Percentiles rank a stretch among this genome's conserved stretches.
phyloP scores from a whole-genome alignment of 2,329 filamentous ascomycete genomes.

The Talaromyces sp. region DNA sequence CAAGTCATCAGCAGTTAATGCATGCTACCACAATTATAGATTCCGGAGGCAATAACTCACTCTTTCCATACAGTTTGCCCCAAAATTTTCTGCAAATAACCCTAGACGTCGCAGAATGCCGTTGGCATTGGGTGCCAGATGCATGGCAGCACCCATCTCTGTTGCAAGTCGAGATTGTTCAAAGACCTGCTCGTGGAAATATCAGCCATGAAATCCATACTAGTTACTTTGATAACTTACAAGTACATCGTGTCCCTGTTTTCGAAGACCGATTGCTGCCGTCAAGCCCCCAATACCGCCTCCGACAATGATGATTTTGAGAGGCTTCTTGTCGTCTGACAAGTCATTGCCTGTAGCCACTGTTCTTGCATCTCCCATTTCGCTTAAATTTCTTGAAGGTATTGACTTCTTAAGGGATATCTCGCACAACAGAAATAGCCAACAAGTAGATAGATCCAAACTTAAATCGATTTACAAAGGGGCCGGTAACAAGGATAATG shows the following conservation, averaged over 20 bases:
- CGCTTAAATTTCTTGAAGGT: not conserved
- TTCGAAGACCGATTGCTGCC: conserved; percentile 44
- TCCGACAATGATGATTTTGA: conserved; percentile 26
- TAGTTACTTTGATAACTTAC: not conserved
- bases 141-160: conserved; percentile 57
- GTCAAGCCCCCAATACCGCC: conserved; percentile 30
- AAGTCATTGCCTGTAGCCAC: not conserved
- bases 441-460: too few species aligned
- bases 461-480: not conserved
- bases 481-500: not conserved
- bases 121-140: conserved; percentile 57
- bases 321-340: not conserved
- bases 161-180: conserved; percentile 52
- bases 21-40: not conserved
- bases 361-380: not conserved
- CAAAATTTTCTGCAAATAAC: conserved; percentile 34
- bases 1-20: not conserved
- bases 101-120: conserved; percentile 47
- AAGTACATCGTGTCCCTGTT: conserved; percentile 45
- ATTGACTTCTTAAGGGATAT: not conserved
- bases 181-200: conserved; percentile 35
- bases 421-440: not conserved
- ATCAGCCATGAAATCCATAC: not conserved
- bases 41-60: conserved; percentile 5
- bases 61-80: conserved; percentile 31